Evolutionary conservation across 805 yeast species (phyloP), one percentile per base, ranked within the genome.

Genomic region (Candida berthetii): DNA sequence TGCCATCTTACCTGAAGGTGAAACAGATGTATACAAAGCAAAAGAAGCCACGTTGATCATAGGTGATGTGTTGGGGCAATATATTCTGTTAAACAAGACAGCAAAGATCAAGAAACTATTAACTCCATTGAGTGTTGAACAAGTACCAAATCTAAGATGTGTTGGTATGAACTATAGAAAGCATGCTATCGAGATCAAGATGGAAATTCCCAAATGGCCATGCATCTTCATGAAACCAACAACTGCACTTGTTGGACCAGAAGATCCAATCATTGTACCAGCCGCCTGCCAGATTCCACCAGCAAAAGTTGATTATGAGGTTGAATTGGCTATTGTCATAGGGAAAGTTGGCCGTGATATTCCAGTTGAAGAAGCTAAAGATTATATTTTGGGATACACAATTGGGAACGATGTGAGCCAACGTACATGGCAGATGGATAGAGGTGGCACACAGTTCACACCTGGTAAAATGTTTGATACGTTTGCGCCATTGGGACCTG

Each of bases 401-500:
- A 68, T 69, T 17, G 80, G 80, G 4, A 73, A 77, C 54, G 82
- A 76, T 51, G 73, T 76, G 9, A 72, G 78, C 11, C 78, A 74
- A 48, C 61, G 82, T 42, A 68, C 67, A n/a, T 75, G 80, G 81
- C 81, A 77, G 51, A 61, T 66, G 37, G 64, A 68, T 38, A 61
- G 70, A 31, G 78, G 78, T 28, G 78, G 79, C 3, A 64, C 76
- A 16, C 82, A 76, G 48, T 76, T 75, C 66, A 58, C 67, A 31
- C 55, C 68, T 10, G 76, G 78, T 10, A 76, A 76, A 57, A 68
- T 69, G 69, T 74, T 70, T 48, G 82, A 76, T 43, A 69, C 70
- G 4, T 76, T 72, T 70, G 78, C 80, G 2, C 82, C 82, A 18
- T 52, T 76, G 40, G 82, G 81, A 3, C 82, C 82, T 5, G 72